A percentile compares a stretch with the other conserved stretches of the same genome.
phyloP scores from a whole-genome alignment of 2,329 filamentous ascomycete genomes.

The Beauveria brongniartii region DNA sequence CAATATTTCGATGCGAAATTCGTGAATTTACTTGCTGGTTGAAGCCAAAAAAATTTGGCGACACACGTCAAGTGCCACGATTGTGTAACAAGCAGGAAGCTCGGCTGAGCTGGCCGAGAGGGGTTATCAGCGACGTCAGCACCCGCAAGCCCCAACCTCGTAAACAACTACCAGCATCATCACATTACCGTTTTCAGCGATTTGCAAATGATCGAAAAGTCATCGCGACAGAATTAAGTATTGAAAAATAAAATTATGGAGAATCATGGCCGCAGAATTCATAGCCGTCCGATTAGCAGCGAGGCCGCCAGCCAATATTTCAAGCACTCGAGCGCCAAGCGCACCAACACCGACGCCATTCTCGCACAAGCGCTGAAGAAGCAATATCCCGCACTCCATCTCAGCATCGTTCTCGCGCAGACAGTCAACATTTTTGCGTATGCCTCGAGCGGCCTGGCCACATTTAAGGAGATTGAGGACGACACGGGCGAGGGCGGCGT shows the following conservation, averaged over 20 bases:
- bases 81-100: not conserved
- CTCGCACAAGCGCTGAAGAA: conserved; percentile 31
- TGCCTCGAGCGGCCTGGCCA: conserved; percentile 32
- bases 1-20: too few relatives aligned
- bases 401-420: conserved; percentile 9
- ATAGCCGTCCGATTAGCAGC: not conserved
- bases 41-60: not conserved
- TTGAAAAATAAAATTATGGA: not conserved
- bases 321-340: conserved; percentile 31
- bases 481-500: conserved; percentile 15
- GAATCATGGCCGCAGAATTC: not conserved
- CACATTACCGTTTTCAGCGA: not conserved
- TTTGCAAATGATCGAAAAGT: not conserved
- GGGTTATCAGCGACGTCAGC: conserved; percentile 4
- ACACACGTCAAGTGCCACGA: not conserved
- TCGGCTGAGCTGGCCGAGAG: not conserved
- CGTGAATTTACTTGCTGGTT: too few relatives aligned
- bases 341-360: conserved; percentile 35
- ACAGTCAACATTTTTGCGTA: conserved; percentile 33
- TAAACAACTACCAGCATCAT: not conserved
- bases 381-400: conserved; percentile 17
- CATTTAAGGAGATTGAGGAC: conserved; percentile 22
- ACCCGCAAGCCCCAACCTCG: not conserved
- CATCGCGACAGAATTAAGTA: not conserved
- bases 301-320: conserved; percentile 19